A percentile compares a stretch with the other conserved stretches of the same genome.
phyloP scores from a whole-genome alignment of 352 stramenopile genomes.

The Phytophthora constricta region DNA sequence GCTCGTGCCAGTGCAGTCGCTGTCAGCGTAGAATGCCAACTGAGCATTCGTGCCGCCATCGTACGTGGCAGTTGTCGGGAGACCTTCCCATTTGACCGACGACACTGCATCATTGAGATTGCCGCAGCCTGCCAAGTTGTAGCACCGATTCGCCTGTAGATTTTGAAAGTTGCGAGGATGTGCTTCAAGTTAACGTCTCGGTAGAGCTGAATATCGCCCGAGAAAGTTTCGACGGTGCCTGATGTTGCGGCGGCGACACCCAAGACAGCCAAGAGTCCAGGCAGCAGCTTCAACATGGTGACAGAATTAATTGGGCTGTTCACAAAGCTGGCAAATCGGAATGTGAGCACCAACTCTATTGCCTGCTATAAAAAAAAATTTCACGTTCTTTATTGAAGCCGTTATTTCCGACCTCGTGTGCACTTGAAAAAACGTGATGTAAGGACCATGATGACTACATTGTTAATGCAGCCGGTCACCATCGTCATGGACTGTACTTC shows the following conservation, averaged over 20 bases:
- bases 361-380: no score
- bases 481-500: no score
- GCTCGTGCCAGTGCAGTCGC: conserved; percentile 10
- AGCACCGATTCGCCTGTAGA: conserved; percentile 9
- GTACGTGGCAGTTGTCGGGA: conserved; percentile 7
- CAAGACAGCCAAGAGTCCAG: neutral
- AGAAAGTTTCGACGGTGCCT: neutral
- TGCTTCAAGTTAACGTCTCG: neutral
- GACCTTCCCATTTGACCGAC: conserved; percentile 23
- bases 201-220: neutral
- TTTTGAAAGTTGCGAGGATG: neutral
- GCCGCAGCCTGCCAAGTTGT: neutral
- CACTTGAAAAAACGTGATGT: no score
- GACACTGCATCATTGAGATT: conserved; percentile 20
- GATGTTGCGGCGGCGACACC: neutral
- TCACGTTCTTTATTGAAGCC: no score
- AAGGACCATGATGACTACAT: no score
- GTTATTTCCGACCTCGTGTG: no score
- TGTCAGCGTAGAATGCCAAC: conserved; percentile 25
- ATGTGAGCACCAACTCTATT: no score
- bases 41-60: conserved; percentile 13
- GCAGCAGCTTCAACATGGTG: neutral
- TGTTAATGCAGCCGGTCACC: no score
- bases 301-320: no score
- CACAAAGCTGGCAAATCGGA: no score